Evolutionary conservation across 805 yeast genomes (phyloP).

Genomic region (Metschnikowia sp.): DNA sequence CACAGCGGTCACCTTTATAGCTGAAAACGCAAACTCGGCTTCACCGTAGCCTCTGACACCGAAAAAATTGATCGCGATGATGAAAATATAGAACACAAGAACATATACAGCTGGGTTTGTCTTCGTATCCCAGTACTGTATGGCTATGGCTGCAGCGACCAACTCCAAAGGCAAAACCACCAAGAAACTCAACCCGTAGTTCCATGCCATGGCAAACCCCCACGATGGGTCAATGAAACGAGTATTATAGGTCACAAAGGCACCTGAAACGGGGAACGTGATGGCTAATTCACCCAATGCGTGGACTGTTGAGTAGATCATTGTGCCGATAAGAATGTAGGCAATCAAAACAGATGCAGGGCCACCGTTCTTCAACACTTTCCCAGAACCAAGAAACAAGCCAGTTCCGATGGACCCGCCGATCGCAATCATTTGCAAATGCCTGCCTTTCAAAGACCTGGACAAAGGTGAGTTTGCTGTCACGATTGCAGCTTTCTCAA

Average conservation of each 20-base stretch:
- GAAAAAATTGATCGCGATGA: conserved; percentile 26
- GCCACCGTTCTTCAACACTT: conserved; percentile 60
- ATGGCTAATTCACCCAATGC: conserved; percentile 51
- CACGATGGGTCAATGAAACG: conserved; percentile 65
- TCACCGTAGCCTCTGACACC: conserved; percentile 40
- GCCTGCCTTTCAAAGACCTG: conserved; percentile 42
- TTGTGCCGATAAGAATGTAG: conserved; percentile 34
- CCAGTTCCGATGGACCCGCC: conserved; percentile 88
- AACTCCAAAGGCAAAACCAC: conserved; percentile 64
- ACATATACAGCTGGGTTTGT: conserved; percentile 58
- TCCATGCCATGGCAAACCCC: conserved; percentile 74
- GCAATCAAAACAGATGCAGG: conserved; percentile 55
- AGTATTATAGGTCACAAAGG: conserved; percentile 54
- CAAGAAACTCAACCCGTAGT: conserved; percentile 52
- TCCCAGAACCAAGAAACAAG: conserved; percentile 70
- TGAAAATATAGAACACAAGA: conserved; percentile 48
- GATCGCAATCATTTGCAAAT: conserved; percentile 45
- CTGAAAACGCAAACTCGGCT: conserved; percentile 62
- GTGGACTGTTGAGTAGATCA: conserved; percentile 33
- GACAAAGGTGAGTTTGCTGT: conserved; percentile 59
- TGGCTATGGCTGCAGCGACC: conserved; percentile 57
- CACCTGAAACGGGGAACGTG: conserved; percentile 48
- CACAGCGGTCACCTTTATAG: conserved; percentile 60
- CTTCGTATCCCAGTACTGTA: conserved; percentile 48
- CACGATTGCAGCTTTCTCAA: conserved; percentile 45